These are phyloP conservation scores for Russula abietina DNA, from an alignment of 768 basidiomycete species.

Conservation along the genomic window DNA sequence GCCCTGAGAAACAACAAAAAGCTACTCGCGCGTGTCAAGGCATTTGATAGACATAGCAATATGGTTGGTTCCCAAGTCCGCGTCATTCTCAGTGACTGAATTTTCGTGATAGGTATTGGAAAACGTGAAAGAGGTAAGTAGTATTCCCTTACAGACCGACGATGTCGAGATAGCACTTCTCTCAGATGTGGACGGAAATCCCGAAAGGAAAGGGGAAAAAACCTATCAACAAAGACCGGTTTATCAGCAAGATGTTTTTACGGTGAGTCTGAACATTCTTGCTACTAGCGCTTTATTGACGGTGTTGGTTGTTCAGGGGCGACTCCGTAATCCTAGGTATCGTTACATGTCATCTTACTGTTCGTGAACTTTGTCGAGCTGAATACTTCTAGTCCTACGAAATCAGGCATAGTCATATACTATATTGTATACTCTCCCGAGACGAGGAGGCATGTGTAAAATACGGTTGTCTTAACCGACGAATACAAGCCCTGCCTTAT, in stretches of 20 bases:
- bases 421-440: not conserved
- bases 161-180: not conserved
- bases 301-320: conserved; percentile 47
- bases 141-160: not conserved
- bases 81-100: conserved; percentile 12
- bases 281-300: conserved; percentile 19
- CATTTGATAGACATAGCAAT: conserved; percentile 97
- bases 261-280: conserved; percentile 44
- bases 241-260: conserved; percentile 99
- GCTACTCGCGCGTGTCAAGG: conserved; percentile 90
- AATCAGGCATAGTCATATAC: conserved; percentile 48
- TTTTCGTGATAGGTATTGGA: conserved; percentile 67
- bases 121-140: conserved; percentile 89
- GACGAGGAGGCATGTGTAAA: not conserved
- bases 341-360: conserved; percentile 27
- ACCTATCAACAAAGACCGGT: conserved; percentile 97
- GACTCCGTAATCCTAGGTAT: conserved; percentile 95
- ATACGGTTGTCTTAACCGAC: not conserved
- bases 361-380: conserved; percentile 23
- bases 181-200: conserved; percentile 97
- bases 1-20: conserved; percentile 99
- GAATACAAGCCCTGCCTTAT: conserved; percentile 4
- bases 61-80: conserved; percentile 57
- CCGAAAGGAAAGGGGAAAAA: conserved; percentile 99
- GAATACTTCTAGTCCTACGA: conserved; percentile 56